Percentiles rank a stretch among this genome's conserved stretches.
phyloP scores from a whole-genome alignment of 2,329 filamentous ascomycete genomes.

The Botrytis sinoallii region DNA sequence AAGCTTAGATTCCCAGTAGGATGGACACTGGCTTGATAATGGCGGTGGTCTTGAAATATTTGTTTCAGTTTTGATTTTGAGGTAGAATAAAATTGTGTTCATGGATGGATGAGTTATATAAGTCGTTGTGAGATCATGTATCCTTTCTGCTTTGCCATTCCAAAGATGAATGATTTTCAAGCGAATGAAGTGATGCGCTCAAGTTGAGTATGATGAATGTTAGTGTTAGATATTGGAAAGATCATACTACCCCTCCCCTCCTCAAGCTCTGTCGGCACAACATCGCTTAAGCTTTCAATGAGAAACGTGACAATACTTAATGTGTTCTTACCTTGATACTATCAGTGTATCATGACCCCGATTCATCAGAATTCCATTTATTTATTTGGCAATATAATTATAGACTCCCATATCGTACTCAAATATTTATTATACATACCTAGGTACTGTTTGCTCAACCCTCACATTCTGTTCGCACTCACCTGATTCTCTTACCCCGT shows the following conservation, averaged over 20 bases:
- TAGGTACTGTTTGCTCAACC: not conserved
- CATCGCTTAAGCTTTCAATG: not conserved
- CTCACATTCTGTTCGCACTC: not conserved
- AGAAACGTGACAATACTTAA: not conserved
- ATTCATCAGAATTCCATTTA: fast-evolving
- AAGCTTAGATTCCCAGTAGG: not conserved
- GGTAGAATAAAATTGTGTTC: not conserved
- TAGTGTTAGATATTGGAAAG: not conserved
- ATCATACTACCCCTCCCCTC: not conserved
- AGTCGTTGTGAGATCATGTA: not conserved
- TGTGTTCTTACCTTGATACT: not conserved
- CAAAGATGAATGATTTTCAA: not conserved
- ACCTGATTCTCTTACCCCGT: not conserved
- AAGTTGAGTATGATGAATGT: not conserved
- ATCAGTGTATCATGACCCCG: not conserved
- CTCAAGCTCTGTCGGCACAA: not conserved
- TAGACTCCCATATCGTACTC: not conserved
- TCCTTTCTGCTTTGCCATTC: not conserved
- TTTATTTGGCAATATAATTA: not conserved
- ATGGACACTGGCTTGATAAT: not conserved
- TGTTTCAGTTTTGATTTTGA: not conserved
- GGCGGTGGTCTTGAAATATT: not conserved
- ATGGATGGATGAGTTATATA: not conserved
- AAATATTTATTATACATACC: too few relatives aligned
- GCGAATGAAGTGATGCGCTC: not conserved